Evolutionary conservation across 2,329 filamentous ascomycete genomes (phyloP).

Genomic region (Fusarium citri): DNA sequence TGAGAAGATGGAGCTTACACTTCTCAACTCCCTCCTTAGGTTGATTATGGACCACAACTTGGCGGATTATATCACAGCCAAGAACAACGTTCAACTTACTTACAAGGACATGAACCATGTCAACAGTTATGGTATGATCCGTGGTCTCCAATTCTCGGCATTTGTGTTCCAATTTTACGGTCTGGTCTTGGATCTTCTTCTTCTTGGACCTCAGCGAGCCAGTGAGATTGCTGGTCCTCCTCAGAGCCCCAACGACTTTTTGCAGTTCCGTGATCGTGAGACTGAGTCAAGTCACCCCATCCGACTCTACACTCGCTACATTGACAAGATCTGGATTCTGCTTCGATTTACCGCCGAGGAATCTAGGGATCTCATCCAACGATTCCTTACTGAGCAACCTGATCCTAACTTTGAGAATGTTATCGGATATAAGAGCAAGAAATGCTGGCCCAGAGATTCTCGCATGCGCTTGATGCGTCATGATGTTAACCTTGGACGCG

Average conservation of each 20-base stretch:
- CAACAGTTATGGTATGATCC: conserved; percentile 98
- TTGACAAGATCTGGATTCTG: conserved; percentile 99
- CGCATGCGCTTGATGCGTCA: conserved; percentile 99
- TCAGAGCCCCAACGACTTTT: conserved; percentile 93
- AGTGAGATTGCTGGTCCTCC: conserved; percentile 97
- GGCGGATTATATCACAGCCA: conserved; percentile 98
- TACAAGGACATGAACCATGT: conserved; percentile 99
- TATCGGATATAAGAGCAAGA: conserved; percentile 99
- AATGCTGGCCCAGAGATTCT: conserved; percentile 98
- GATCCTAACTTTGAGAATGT: conserved; percentile 99
- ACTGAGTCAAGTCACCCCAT: conserved; percentile 96
- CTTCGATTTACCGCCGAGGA: conserved; percentile 94
- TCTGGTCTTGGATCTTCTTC: conserved; percentile 89
- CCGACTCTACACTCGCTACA: conserved; percentile 95
- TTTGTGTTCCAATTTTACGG: conserved; percentile 99
- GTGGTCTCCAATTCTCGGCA: conserved; percentile 95
- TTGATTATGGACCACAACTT: conserved; percentile 99
- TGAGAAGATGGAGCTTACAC: conserved; percentile 97
- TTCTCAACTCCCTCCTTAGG: conserved; percentile 91
- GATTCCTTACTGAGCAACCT: conserved; percentile 96
- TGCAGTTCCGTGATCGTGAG: conserved; percentile 94
- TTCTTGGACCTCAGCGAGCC: conserved; percentile 94
- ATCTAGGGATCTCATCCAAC: conserved; percentile 93
- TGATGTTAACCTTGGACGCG: conserved; percentile 96
- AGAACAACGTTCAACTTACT: conserved; percentile 98